A percentile compares a stretch with the other conserved stretches of the same genome.
Evolutionary conservation across 306 rosid species (phyloP).

Genomic region (Cucurbita ficifolia): DNA sequence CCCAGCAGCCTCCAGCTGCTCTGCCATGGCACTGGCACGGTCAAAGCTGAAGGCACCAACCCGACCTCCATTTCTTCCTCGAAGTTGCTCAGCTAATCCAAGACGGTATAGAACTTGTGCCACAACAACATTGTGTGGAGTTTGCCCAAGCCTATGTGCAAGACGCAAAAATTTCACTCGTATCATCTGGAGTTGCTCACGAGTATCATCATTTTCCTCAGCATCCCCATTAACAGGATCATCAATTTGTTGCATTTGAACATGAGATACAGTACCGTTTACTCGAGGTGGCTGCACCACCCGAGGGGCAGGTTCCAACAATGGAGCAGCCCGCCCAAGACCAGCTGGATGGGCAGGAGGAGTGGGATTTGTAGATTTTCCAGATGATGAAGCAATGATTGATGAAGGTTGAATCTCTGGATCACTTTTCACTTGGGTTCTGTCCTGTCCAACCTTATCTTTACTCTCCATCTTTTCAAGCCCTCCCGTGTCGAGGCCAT

Average conservation of each 20-base stretch:
- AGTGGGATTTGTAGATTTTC: slow-evolving; percentile 29
- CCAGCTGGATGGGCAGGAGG: slow-evolving; percentile 74
- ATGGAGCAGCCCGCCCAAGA: slow-evolving; percentile 76
- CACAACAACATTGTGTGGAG: slow-evolving; percentile 98
- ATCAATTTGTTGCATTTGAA: slow-evolving; percentile 57
- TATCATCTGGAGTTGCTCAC: slow-evolving; percentile 94
- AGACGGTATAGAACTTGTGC: slow-evolving; percentile 96
- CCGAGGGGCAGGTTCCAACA: slow-evolving; percentile 62
- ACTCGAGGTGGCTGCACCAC: slow-evolving; percentile 63
- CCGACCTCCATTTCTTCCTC: slow-evolving; percentile 93
- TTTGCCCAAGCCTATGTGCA: slow-evolving; percentile 91
- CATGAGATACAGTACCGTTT: slow-evolving; percentile 44
- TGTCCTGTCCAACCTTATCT: slow-evolving; percentile 19
- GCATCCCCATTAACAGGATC: slow-evolving; percentile 58
- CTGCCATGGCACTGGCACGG: slow-evolving; percentile 98
- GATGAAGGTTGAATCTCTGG: slow-evolving; percentile 20
- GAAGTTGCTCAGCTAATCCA: slow-evolving; percentile 90
- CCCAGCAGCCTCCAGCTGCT: slow-evolving; percentile 91
- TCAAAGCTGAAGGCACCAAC: slow-evolving; percentile 97
- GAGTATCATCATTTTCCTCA: slow-evolving; percentile 90
- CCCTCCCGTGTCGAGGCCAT: slow-evolving; percentile 19
- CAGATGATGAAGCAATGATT: slow-evolving; percentile 28
- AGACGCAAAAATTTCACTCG: slow-evolving; percentile 87
- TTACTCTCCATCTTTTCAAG: slow-evolving; percentile 28
- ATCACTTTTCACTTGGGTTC: slow-evolving; percentile 17